Conservation (phyloP, 345 rosid species). For the Euphorbia peplus region DNA sequence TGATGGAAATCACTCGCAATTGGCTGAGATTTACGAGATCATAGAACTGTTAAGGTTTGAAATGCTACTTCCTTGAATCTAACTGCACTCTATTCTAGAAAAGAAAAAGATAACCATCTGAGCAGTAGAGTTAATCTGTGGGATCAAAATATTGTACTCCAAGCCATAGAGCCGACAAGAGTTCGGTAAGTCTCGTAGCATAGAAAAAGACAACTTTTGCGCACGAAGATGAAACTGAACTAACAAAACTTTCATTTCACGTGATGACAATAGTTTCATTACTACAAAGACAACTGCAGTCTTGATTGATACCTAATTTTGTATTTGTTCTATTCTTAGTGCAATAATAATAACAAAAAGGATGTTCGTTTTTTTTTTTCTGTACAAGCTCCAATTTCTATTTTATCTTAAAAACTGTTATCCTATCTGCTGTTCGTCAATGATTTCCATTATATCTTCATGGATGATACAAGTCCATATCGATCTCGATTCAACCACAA, state of each 20-base stretch:
- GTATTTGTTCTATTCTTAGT: neutral
- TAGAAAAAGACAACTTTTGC: no score
- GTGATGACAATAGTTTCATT: neutral
- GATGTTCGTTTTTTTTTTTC: neutral
- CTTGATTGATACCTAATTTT: neutral
- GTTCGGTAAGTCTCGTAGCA: no score
- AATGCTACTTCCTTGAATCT: conserved; percentile 24
- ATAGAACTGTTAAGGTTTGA: conserved; percentile 42
- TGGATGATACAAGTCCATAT: neutral
- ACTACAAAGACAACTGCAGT: neutral
- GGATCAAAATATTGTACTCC: neutral
- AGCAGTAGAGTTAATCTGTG: neutral
- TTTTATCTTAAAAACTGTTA: neutral
- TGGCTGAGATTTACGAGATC: conserved; percentile 33
- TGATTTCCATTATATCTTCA: neutral
- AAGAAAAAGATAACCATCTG: neutral
- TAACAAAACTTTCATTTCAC: neutral
- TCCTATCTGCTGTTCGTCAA: neutral
- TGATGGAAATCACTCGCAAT: conserved; percentile 33
- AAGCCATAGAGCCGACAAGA: no score
- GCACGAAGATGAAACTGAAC: neutral
- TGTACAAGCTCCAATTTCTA: neutral
- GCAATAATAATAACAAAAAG: neutral
- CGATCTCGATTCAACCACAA: conserved; percentile 10
- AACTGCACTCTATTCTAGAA: neutral